Base-by-base conservation (phyloP, 2,329 filamentous ascomycete species). In the Sphaerulina vaccinii region DNA sequence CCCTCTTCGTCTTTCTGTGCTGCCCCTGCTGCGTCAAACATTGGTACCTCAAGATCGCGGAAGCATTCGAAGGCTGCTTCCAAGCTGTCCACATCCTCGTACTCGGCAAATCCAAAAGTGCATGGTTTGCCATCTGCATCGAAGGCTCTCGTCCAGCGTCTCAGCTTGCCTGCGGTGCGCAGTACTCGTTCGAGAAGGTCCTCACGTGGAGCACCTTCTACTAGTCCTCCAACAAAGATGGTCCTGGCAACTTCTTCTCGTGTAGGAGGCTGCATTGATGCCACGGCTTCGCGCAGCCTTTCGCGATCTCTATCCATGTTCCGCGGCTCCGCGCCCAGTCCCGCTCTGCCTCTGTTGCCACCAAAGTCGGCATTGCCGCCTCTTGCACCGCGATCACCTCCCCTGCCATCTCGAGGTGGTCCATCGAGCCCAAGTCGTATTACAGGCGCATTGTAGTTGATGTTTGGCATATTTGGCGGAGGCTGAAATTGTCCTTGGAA, bases 401-500 rank as follows among this genome's bases (percentile, higher is more conserved):
- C 77, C 16, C 71, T 69, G 29, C 60, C 76, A 77, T 65, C 89
- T 89, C n/a, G 80, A 72, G 2, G 83, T 71, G 36, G 23, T 16
- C 75, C 81, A 3, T 85, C 81, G 1, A 90, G 92, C 36, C 92
- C 93, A 39, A 99, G 81, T 49, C 93, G 88, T 67, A 99, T 97
- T 54, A 97, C 90, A 51, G 92, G 91, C 29, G 93, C 93, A 66
- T 88, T 95, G 77, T 97, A 96, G 76, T 99, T 96, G 77, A 99
- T 96, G 70, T 95, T 95, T 45, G 92, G 90, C 80, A 96, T 88
- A 68, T 93, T 96, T 44, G 88, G 78, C 8, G 92, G 91, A 42
- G 90, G 84, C 75, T 95, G 88, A 73, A 96, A 96, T 71, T 84
- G 89, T 53, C 85, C 77, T 56, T 89, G 90, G 59, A 95, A 84